Conservation (phyloP, 2,329 filamentous ascomycete species). For the Septoria linicola region DNA sequence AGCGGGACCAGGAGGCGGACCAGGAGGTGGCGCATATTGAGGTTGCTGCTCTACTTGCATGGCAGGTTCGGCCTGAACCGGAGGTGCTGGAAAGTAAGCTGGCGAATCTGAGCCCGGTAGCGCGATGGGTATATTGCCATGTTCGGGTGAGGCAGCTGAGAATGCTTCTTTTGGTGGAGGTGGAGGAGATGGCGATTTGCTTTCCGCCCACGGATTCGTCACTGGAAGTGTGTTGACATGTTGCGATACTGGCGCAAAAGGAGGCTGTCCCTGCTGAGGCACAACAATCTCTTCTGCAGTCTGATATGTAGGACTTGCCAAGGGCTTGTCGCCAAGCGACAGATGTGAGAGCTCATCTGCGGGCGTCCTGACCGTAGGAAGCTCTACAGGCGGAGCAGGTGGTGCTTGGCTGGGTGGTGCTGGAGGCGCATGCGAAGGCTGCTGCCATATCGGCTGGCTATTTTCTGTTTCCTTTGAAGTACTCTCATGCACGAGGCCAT, state of each 20-base stretch:
- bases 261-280: slow-evolving; percentile 31
- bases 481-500: slow-evolving; percentile 5
- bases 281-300: slow-evolving; percentile 30
- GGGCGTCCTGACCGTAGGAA: slow-evolving; percentile 45
- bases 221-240: slow-evolving; percentile 18
- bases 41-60: too few species aligned
- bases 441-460: slow-evolving; percentile 43
- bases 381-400: slow-evolving; percentile 38
- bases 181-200: slow-evolving; percentile 14
- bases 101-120: neutral
- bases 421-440: slow-evolving; percentile 28
- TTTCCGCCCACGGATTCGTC: slow-evolving; percentile 27
- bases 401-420: slow-evolving; percentile 23
- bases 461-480: slow-evolving; percentile 31
- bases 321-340: slow-evolving; percentile 33
- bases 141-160: slow-evolving; percentile 6
- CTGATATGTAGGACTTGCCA: slow-evolving; percentile 25
- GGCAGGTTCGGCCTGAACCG: neutral
- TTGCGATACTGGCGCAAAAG: slow-evolving; percentile 28
- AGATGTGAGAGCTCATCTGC: slow-evolving; percentile 42
- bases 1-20: slow-evolving; percentile 35
- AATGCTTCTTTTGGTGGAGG: slow-evolving; percentile 26
- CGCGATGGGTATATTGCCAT: slow-evolving; percentile 12
- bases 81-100: slow-evolving; percentile 15
- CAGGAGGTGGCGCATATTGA: slow-evolving; percentile 27